These are phyloP conservation scores for Pleurotus citrinopileatus DNA, from an alignment of 768 basidiomycete genomes.

Conservation along the genomic window DNA sequence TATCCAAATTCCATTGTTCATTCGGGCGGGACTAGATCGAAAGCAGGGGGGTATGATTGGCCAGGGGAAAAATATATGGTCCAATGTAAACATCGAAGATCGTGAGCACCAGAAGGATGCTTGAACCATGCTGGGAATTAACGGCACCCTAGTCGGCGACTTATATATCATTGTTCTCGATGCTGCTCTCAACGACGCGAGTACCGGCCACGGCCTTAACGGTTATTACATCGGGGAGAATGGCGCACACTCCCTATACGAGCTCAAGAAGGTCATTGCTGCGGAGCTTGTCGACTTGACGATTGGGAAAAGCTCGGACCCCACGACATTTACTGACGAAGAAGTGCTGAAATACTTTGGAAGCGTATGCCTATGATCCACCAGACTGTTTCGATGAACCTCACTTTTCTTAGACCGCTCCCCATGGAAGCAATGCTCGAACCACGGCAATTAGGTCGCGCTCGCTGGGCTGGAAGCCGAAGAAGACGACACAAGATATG, in stretches of 20 bases:
- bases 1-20: slow-evolving; percentile 22
- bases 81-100: slow-evolving; percentile 18
- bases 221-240: slow-evolving; percentile 55
- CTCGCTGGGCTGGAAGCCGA: slow-evolving; percentile 52
- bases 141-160: slow-evolving; percentile 31
- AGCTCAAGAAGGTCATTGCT: slow-evolving; percentile 37
- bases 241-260: slow-evolving; percentile 43
- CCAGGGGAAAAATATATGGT: slow-evolving; percentile 23
- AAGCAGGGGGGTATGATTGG: slow-evolving; percentile 20
- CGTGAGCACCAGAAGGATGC: slow-evolving; percentile 9
- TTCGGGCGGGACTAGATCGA: slow-evolving; percentile 18
- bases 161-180: slow-evolving; percentile 45
- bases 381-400: not conserved
- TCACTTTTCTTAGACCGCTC: slow-evolving; percentile 11
- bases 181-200: slow-evolving; percentile 24
- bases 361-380: slow-evolving; percentile 20
- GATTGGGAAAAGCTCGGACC: slow-evolving; percentile 32
- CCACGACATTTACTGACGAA: slow-evolving; percentile 43
- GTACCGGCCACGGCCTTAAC: slow-evolving; percentile 41
- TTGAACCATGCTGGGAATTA: not conserved
- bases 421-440: slow-evolving; percentile 39
- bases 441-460: slow-evolving; percentile 39
- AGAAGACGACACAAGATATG: slow-evolving; percentile 45
- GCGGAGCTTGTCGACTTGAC: slow-evolving; percentile 35
- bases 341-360: slow-evolving; percentile 42